These are phyloP conservation scores for Shiraia bambusicola DNA, from an alignment of 2,329 filamentous ascomycete genomes.

Conservation along the genomic window DNA sequence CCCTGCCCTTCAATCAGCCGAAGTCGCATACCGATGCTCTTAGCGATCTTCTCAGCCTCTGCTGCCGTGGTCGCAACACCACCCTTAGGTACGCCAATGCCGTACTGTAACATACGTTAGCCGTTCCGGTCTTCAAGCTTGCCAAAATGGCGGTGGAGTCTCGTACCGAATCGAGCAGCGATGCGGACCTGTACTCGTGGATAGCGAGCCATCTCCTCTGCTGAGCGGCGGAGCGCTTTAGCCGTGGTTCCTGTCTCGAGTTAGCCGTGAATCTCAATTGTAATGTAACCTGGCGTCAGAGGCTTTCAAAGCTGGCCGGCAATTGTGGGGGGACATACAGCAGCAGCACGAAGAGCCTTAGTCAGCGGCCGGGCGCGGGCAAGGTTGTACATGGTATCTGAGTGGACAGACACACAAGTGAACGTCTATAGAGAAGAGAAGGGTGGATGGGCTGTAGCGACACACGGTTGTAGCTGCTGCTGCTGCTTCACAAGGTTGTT, in stretches of 20 bases:
- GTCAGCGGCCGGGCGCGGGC: conserved; percentile 74
- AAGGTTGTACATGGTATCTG: conserved; percentile 78
- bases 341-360: conserved; percentile 75
- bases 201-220: conserved; percentile 91
- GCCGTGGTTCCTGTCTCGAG: conserved; percentile 55
- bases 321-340: conserved; percentile 56
- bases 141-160: conserved; percentile 11
- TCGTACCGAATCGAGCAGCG: conserved; percentile 72
- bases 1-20: conserved; percentile 17
- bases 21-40: conserved; percentile 69
- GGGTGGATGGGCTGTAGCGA: conserved; percentile 27
- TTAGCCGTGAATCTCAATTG: conserved; percentile 29
- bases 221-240: conserved; percentile 63
- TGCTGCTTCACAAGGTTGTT: conserved; percentile 29
- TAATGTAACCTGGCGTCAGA: conserved; percentile 34
- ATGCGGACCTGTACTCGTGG: conserved; percentile 96
- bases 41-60: conserved; percentile 90
- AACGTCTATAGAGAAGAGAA: conserved; percentile 14
- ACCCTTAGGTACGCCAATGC: conserved; percentile 88
- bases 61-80: conserved; percentile 77
- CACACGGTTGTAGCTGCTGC: conserved; percentile 21
- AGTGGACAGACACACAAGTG: conserved; percentile 28
- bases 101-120: conserved; percentile 66
- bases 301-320: conserved; percentile 25
- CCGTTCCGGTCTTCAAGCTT: conserved; percentile 5